Conservation (phyloP, 192 early-diverging fungal species). For the Coemansia sp. region DNA sequence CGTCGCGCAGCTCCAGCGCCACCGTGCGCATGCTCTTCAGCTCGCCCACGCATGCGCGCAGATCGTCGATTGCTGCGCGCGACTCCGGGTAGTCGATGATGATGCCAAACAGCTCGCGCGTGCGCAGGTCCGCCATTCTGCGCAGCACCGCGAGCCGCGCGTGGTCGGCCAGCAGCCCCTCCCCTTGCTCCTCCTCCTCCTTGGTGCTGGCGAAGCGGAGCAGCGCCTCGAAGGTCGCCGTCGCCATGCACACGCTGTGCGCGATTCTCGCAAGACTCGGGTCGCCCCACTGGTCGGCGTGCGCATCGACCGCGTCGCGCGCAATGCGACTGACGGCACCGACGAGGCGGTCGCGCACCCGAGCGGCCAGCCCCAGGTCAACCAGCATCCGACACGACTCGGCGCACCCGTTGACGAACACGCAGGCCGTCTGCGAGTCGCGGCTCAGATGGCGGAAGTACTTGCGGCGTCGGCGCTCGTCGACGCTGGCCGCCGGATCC, state of each 20-base stretch:
- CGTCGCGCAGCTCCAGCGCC: constrained; percentile 23
- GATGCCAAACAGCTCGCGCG: constrained; percentile 68
- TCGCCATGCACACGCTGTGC: background rate
- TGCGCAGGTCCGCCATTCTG: constrained; percentile 39
- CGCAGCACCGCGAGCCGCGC: constrained; percentile 11
- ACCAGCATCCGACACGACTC: constrained; percentile 16
- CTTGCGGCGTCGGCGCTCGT: background rate
- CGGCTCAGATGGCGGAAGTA: constrained; percentile 3
- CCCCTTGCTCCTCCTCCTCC: background rate
- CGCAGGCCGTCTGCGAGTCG: background rate
- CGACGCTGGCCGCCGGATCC: background rate
- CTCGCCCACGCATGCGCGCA: constrained; percentile 52
- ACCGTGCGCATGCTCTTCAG: constrained; percentile 24
- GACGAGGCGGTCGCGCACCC: background rate
- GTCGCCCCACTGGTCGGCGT: constrained; percentile 20
- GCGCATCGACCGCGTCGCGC: constrained; percentile 1
- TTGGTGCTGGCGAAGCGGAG: background rate
- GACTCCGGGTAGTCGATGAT: constrained; percentile 75
- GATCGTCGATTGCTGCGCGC: constrained; percentile 60
- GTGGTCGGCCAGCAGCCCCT: constrained; percentile 1
- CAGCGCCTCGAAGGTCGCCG: constrained; percentile 15
- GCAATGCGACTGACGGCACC: constrained; percentile 17
- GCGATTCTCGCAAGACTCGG: constrained; percentile 10
- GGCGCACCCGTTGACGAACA: constrained; percentile 15
- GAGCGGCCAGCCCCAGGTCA: background rate